Evolutionary conservation across 192 early-diverging fungal genomes (phyloP).

Genomic region (Coemansia sp.): DNA sequence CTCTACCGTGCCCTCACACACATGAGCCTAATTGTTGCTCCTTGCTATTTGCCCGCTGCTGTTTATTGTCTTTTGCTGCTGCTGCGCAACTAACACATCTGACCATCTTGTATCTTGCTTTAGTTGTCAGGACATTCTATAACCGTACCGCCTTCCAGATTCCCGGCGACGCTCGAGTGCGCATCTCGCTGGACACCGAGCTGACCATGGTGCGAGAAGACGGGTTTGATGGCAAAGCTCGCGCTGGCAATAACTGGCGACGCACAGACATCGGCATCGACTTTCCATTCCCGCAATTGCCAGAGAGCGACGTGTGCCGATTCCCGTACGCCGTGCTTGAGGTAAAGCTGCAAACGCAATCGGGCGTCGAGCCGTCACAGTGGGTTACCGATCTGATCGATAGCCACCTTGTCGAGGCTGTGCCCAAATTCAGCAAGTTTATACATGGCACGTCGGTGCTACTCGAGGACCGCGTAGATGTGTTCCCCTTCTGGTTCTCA

Average conservation of each 20-base stretch:
- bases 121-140: slow-evolving; percentile 87
- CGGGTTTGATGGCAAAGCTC: slow-evolving; percentile 61
- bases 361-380: slow-evolving; percentile 84
- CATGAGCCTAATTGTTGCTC: neutral
- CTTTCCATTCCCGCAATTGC: slow-evolving; percentile 78
- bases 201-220: slow-evolving; percentile 97
- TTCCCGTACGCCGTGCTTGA: slow-evolving; percentile 98
- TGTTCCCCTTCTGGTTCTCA: slow-evolving; percentile 93
- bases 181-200: slow-evolving; percentile 94
- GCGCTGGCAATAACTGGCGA: slow-evolving; percentile 88
- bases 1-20: slow-evolving; percentile 1
- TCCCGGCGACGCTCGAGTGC: slow-evolving; percentile 89
- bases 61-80: neutral
- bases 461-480: slow-evolving; percentile 73
- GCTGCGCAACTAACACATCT: slow-evolving; percentile 1
- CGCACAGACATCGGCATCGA: slow-evolving; percentile 79
- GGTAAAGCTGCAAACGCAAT: slow-evolving; percentile 94
- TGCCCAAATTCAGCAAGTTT: slow-evolving; percentile 98
- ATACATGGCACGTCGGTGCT: slow-evolving; percentile 91
- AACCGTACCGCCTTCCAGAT: slow-evolving; percentile 98
- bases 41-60: neutral
- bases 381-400: slow-evolving; percentile 93
- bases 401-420: slow-evolving; percentile 87
- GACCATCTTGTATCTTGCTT: slow-evolving; percentile 18
- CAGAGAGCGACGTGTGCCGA: slow-evolving; percentile 71